Conservation (phyloP, 2,329 filamentous ascomycete species). For the Penicillium sp. region DNA sequence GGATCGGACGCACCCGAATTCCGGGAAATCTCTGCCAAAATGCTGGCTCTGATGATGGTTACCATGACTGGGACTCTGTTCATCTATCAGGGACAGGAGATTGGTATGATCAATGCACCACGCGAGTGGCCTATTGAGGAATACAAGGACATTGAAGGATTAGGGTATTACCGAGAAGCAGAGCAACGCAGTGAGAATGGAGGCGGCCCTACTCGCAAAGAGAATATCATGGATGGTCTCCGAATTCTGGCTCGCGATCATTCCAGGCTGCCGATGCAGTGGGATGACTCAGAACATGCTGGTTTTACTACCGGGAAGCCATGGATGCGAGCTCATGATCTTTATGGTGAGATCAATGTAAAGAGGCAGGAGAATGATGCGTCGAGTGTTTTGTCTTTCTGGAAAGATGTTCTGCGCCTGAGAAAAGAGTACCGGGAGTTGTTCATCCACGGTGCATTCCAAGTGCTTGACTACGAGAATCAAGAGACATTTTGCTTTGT, state of each 20-base stretch:
- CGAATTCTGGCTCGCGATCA: conserved; percentile 53
- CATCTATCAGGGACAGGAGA: conserved; percentile 54
- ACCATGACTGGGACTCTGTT: conserved; percentile 49
- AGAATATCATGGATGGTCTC: conserved; percentile 29
- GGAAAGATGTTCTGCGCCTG: conserved; percentile 46
- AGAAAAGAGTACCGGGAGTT: conserved; percentile 51
- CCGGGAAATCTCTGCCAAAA: conserved; percentile 44
- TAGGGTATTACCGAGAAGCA: conserved; percentile 41
- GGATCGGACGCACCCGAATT: conserved; percentile 42
- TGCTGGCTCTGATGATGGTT: conserved; percentile 45
- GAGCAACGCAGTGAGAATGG: conserved; percentile 28
- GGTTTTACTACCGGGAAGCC: conserved; percentile 53
- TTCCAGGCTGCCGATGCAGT: conserved; percentile 59
- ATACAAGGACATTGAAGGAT: conserved; percentile 37
- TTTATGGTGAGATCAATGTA: conserved; percentile 37
- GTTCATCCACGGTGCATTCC: conserved; percentile 35
- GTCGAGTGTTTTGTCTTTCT: conserved; percentile 50
- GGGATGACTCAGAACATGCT: conserved; percentile 49
- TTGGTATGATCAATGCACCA: conserved; percentile 52
- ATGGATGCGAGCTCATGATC: conserved; percentile 54
- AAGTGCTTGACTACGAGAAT: conserved; percentile 17
- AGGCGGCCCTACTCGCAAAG: conserved; percentile 9
- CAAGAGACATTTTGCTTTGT: conserved; percentile 18
- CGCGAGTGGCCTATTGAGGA: conserved; percentile 42
- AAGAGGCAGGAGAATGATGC: conserved; percentile 43